A percentile compares a stretch with the other conserved stretches of the same genome.
phyloP scores from a whole-genome alignment of 2,329 filamentous ascomycete genomes.

The Cladophialophora carrionii region DNA sequence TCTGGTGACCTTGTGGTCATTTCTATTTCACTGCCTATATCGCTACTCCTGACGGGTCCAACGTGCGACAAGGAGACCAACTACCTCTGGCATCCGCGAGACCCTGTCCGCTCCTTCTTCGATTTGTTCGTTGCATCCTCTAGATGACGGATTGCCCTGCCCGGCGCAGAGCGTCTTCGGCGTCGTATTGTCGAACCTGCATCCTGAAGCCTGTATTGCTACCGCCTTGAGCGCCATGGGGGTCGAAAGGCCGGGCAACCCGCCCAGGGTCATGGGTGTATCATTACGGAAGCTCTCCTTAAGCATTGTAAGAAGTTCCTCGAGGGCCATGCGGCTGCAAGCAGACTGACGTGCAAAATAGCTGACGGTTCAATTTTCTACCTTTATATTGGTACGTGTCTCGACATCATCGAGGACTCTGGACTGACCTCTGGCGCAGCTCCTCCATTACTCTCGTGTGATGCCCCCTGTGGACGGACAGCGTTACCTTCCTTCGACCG shows the following conservation, averaged over 20 bases:
- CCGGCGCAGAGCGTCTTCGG: conserved; percentile 26
- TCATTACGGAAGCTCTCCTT: conserved; percentile 45
- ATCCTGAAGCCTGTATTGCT: conserved; percentile 3
- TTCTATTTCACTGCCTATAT: conserved; percentile 15
- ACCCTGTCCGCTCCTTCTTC: conserved; percentile 34
- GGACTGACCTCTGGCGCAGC: conserved; percentile 52
- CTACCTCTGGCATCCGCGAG: conserved; percentile 11
- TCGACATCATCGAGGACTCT: neutral
- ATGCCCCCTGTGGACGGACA: conserved; percentile 85
- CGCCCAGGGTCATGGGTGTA: conserved; percentile 42
- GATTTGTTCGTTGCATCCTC: conserved; percentile 3
- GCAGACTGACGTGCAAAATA: conserved; percentile 37
- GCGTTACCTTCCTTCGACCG: conserved; percentile 90
- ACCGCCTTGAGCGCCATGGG: conserved; percentile 24
- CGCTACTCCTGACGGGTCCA: conserved; percentile 16
- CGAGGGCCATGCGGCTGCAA: neutral
- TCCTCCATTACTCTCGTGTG: conserved; percentile 92
- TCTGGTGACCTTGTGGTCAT: conserved; percentile 23
- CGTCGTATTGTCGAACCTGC: conserved; percentile 6
- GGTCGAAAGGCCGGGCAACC: conserved; percentile 23
- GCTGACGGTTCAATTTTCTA: conserved; percentile 51
- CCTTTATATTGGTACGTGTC: conserved; percentile 49
- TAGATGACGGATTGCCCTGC: conserved; percentile 24
- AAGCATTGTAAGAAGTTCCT: conserved; percentile 44
- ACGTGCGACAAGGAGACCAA: conserved; percentile 16